Conservation (phyloP, 805 yeast genomes). For the Starmerella geochares region DNA sequence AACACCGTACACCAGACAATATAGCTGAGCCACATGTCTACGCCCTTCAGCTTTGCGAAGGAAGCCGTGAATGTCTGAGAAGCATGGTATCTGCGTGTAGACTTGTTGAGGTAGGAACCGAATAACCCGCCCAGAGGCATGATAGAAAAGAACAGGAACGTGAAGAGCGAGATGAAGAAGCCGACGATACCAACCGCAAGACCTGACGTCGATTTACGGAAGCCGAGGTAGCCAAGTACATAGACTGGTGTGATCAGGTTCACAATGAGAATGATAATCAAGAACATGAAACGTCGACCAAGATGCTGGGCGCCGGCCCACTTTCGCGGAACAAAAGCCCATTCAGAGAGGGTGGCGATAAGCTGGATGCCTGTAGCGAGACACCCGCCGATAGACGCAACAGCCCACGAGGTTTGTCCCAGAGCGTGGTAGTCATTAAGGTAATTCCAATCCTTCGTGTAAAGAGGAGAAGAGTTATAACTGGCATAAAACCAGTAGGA, state of each 20-base stretch:
- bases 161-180: slow-evolving; percentile 77
- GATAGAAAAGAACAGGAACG: slow-evolving; percentile 74
- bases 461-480: slow-evolving; percentile 81
- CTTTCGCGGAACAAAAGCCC: slow-evolving; percentile 92
- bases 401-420: slow-evolving; percentile 85
- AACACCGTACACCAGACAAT: slow-evolving; percentile 83
- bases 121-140: slow-evolving; percentile 97
- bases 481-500: slow-evolving; percentile 92
- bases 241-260: slow-evolving; percentile 83
- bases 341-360: slow-evolving; percentile 79
- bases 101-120: slow-evolving; percentile 80
- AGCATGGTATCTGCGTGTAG: slow-evolving; percentile 78
- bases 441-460: slow-evolving; percentile 79
- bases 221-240: slow-evolving; percentile 66
- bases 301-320: slow-evolving; percentile 99
- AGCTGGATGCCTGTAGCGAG: slow-evolving; percentile 75
- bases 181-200: slow-evolving; percentile 71
- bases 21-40: slow-evolving; percentile 95
- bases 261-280: slow-evolving; percentile 51
- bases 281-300: slow-evolving; percentile 72
- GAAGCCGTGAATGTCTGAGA: slow-evolving; percentile 94
- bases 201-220: slow-evolving; percentile 56
- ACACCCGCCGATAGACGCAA: slow-evolving; percentile 85
- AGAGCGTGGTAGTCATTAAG: slow-evolving; percentile 76
- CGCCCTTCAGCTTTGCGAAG: slow-evolving; percentile 66